These are phyloP conservation scores for Fusarium luffae DNA, from an alignment of 2,329 filamentous ascomycete species.

Conservation along the genomic window DNA sequence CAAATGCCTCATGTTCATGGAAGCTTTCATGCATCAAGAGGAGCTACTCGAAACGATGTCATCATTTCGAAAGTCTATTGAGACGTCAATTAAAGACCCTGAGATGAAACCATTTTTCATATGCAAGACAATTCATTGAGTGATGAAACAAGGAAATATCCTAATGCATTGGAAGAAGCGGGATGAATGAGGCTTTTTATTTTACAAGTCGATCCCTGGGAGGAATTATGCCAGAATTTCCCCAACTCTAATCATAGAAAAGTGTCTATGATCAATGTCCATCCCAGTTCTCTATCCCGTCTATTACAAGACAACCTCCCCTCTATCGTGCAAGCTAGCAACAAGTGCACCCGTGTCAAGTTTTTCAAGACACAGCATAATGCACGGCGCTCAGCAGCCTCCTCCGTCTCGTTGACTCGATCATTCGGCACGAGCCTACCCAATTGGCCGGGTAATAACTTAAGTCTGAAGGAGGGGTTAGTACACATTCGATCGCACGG, in stretches of 20 bases:
- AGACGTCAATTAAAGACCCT: constrained; percentile 20
- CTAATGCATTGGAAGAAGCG: constrained; percentile 50
- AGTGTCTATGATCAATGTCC: constrained; percentile 48
- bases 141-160: constrained; percentile 44
- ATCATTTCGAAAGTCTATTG: constrained; percentile 40
- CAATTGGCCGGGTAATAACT: constrained; percentile 49
- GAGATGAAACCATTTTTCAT: constrained; percentile 9
- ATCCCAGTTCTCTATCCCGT: constrained; percentile 55
- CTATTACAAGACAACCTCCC: constrained; percentile 54
- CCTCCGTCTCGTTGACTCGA: constrained; percentile 49
- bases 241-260: constrained; percentile 52
- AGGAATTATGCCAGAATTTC: constrained; percentile 49
- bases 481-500: background rate
- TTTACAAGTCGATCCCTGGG: constrained; percentile 55
- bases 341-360: constrained; percentile 43
- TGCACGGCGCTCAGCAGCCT: constrained; percentile 45
- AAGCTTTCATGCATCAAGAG: constrained; percentile 23
- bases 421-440: constrained; percentile 52
- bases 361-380: constrained; percentile 45
- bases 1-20: constrained; percentile 45
- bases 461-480: constrained; percentile 50
- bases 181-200: constrained; percentile 57
- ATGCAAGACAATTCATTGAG: constrained; percentile 5
- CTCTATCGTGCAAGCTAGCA: constrained; percentile 51
- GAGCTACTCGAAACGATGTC: constrained; percentile 21